phyloP scores from a whole-genome alignment of 805 yeast genomes.

The Ogataea pilisensis region DNA sequence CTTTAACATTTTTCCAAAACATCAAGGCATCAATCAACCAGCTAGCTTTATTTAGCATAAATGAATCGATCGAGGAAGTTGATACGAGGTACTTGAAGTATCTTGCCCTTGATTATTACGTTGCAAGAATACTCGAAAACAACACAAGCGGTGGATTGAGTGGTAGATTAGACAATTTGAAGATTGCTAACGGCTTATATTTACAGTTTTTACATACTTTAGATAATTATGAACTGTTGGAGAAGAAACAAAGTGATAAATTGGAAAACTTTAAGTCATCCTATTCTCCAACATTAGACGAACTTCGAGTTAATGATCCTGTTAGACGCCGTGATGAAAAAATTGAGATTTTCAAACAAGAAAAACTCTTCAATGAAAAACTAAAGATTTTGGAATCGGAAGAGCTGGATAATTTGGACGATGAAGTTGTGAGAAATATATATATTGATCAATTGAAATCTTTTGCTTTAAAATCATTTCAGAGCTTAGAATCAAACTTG shows the following conservation, averaged over 20 bases:
- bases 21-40: slow-evolving; percentile 35
- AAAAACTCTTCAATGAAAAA: slow-evolving; percentile 46
- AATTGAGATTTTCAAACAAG: slow-evolving; percentile 61
- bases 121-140: slow-evolving; percentile 41
- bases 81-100: slow-evolving; percentile 59
- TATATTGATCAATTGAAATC: slow-evolving; percentile 53
- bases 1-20: slow-evolving; percentile 8
- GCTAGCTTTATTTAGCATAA: slow-evolving; percentile 62
- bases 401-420: slow-evolving; percentile 45
- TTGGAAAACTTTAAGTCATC: slow-evolving; percentile 38
- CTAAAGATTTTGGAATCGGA: slow-evolving; percentile 38
- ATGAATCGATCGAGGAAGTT: slow-evolving; percentile 69
- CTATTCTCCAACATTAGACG: slow-evolving; percentile 39
- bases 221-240: slow-evolving; percentile 42
- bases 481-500: slow-evolving; percentile 49
- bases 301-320: slow-evolving; percentile 35
- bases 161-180: slow-evolving; percentile 32
- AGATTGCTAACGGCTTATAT: slow-evolving; percentile 39
- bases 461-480: slow-evolving; percentile 50
- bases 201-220: slow-evolving; percentile 43
- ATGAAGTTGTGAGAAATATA: slow-evolving; percentile 56
- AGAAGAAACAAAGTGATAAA: slow-evolving; percentile 32
- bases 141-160: slow-evolving; percentile 19
- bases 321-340: slow-evolving; percentile 60
- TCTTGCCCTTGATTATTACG: slow-evolving; percentile 53